A percentile compares a stretch with the other conserved stretches of the same genome.
Evolutionary conservation across 2,329 filamentous ascomycete species (phyloP).

Genomic region (Xylaria sp.): DNA sequence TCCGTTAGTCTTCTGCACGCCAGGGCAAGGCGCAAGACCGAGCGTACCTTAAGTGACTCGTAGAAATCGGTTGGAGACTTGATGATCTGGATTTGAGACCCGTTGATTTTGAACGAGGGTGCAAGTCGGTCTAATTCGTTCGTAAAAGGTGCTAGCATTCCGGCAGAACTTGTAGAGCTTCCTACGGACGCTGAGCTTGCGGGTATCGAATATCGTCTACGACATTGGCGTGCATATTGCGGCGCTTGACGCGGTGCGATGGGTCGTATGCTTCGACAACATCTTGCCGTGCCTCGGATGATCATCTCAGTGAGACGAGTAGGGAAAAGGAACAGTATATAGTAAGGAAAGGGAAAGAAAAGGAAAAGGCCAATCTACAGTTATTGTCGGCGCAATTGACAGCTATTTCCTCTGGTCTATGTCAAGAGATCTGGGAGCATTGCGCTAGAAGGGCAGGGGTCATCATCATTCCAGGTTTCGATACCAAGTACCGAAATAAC

Average conservation of each 20-base stretch:
- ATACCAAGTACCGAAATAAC: background rate
- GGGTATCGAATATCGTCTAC: slow-evolving; percentile 50
- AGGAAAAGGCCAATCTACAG: background rate
- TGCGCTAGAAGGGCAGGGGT: slow-evolving; percentile 1
- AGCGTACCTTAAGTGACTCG: slow-evolving; percentile 77
- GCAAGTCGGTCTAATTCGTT: slow-evolving; percentile 84
- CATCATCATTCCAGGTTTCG: background rate
- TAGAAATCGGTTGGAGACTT: slow-evolving; percentile 89
- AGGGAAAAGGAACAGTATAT: background rate
- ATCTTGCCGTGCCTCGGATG: slow-evolving; percentile 36
- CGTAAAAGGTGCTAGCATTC: slow-evolving; percentile 60
- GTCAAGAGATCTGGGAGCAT: background rate
- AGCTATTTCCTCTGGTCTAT: background rate
- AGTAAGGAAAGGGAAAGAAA: background rate
- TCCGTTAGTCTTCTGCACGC: background rate
- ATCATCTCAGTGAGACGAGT: slow-evolving; percentile 37
- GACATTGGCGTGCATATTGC: slow-evolving; percentile 42
- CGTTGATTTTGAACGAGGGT: slow-evolving; percentile 85
- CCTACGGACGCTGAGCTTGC: slow-evolving; percentile 35
- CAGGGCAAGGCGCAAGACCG: slow-evolving; percentile 1
- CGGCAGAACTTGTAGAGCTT: slow-evolving; percentile 42
- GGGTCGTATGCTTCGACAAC: slow-evolving; percentile 38
- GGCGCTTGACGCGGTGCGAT: slow-evolving; percentile 27
- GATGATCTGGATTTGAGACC: slow-evolving; percentile 80
- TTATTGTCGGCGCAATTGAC: background rate